Conservation (phyloP, 768 basidiomycete species). For the Punctularia strigosozonata region DNA sequence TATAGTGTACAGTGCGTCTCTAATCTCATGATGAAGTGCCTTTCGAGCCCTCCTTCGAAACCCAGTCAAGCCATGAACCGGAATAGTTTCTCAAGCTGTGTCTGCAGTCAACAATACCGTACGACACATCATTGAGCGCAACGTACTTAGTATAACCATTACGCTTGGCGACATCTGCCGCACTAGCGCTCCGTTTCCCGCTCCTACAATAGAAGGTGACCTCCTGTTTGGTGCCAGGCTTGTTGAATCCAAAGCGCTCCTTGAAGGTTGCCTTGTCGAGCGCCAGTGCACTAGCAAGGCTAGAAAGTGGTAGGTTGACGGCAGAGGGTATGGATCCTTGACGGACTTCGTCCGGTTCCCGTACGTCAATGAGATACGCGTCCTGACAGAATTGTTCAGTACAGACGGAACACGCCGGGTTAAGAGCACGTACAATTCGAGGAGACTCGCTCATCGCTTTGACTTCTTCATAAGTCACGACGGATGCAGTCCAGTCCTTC, state of each 20-base stretch:
- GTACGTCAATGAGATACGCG: slow-evolving; percentile 76
- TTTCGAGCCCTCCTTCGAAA: slow-evolving; percentile 17
- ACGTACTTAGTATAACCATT: slow-evolving; percentile 76
- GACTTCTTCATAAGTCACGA: slow-evolving; percentile 69
- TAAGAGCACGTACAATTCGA: slow-evolving; percentile 32
- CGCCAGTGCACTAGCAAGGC: slow-evolving; percentile 56
- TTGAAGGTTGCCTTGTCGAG: slow-evolving; percentile 44
- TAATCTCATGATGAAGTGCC: background rate
- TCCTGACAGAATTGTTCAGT: slow-evolving; percentile 28
- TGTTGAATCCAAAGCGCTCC: slow-evolving; percentile 58
- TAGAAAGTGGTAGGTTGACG: slow-evolving; percentile 79
- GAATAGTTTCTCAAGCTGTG: slow-evolving; percentile 34
- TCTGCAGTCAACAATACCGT: background rate
- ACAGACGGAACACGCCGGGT: background rate
- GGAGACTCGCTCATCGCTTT: slow-evolving; percentile 74
- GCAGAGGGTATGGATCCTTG: slow-evolving; percentile 90
- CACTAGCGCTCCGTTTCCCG: slow-evolving; percentile 72
- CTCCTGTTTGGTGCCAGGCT: slow-evolving; percentile 59
- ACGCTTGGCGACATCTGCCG: slow-evolving; percentile 69
- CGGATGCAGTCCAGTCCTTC: slow-evolving; percentile 67
- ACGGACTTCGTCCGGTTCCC: slow-evolving; percentile 83
- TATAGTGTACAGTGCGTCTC: too few species aligned
- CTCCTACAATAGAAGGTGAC: slow-evolving; percentile 87
- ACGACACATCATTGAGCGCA: slow-evolving; percentile 1
- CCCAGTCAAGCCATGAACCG: slow-evolving; percentile 46